Conservation (phyloP, 805 yeast genomes). For the Saitoella complicata region DNA sequence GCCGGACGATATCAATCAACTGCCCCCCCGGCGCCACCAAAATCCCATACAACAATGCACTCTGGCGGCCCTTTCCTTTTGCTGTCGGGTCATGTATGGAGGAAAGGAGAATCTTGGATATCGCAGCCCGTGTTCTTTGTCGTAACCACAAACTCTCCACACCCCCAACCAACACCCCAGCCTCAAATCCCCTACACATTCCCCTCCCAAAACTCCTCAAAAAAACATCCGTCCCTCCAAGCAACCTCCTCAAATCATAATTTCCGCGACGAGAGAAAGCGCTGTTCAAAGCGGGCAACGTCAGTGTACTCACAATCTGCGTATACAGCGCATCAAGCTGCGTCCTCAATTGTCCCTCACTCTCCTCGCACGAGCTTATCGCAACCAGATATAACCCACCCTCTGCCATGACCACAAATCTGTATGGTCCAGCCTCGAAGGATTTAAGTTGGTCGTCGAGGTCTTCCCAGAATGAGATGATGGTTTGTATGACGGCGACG, state of each 20-base stretch:
- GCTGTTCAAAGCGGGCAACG: slow-evolving; percentile 17
- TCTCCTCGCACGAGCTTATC: slow-evolving; percentile 25
- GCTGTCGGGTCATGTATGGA: slow-evolving; percentile 31
- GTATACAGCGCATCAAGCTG: slow-evolving; percentile 63
- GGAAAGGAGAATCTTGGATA: slow-evolving; percentile 36
- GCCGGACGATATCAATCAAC: slow-evolving; percentile 55
- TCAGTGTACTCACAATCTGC: slow-evolving; percentile 63
- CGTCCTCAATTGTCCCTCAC: slow-evolving; percentile 27
- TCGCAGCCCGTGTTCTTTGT: slow-evolving; percentile 37
- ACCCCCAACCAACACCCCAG: slow-evolving; percentile 41
- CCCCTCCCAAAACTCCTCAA: slow-evolving; percentile 46
- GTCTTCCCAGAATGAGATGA: slow-evolving; percentile 47
- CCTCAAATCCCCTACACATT: slow-evolving; percentile 38
- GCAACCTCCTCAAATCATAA: slow-evolving; percentile 60
- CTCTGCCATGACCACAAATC: slow-evolving; percentile 44
- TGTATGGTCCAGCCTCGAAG: slow-evolving; percentile 35
- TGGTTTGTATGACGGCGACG: slow-evolving; percentile 67
- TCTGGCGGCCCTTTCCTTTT: slow-evolving; percentile 21
- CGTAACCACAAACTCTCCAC: slow-evolving; percentile 46
- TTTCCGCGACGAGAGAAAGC: slow-evolving; percentile 37
- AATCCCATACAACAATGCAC: slow-evolving; percentile 64
- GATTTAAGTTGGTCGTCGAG: slow-evolving; percentile 20
- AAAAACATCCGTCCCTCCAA: slow-evolving; percentile 52
- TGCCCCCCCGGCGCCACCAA: slow-evolving; percentile 43
- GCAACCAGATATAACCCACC: slow-evolving; percentile 64